Conservation (phyloP, 331 rosid genomes). For the Rosa hybrid region DNA sequence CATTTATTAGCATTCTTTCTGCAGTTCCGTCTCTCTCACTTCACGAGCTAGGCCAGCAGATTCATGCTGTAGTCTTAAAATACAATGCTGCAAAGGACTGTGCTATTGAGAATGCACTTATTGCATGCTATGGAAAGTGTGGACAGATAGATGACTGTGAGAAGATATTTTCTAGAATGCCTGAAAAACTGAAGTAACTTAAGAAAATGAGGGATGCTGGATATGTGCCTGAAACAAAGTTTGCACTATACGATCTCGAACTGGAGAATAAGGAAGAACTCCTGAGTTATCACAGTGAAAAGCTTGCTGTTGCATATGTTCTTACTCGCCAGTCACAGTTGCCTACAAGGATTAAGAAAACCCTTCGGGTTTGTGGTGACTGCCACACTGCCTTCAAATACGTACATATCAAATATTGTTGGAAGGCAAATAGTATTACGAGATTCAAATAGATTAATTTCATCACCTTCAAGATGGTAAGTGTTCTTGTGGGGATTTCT, state of each 20-base stretch:
- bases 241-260: slow-evolving; percentile 80
- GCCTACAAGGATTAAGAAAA: slow-evolving; percentile 92
- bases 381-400: slow-evolving; percentile 88
- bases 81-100: slow-evolving; percentile 48
- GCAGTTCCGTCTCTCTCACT: slow-evolving; percentile 72
- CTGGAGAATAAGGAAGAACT: slow-evolving; percentile 82
- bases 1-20: slow-evolving; percentile 65
- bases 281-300: slow-evolving; percentile 85
- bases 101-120: slow-evolving; percentile 76
- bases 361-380: slow-evolving; percentile 90
- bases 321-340: slow-evolving; percentile 71
- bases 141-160: slow-evolving; percentile 65
- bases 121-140: slow-evolving; percentile 86
- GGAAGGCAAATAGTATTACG: slow-evolving; percentile 67
- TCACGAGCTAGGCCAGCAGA: slow-evolving; percentile 54
- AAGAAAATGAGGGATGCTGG: slow-evolving; percentile 73
- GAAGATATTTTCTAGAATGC: slow-evolving; percentile 70
- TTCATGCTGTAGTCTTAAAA: slow-evolving; percentile 67
- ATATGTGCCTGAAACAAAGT: slow-evolving; percentile 69
- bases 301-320: slow-evolving; percentile 82
- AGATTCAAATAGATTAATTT: slow-evolving; percentile 85
- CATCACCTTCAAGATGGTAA: slow-evolving; percentile 79
- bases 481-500: slow-evolving; percentile 89
- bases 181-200: too few relatives aligned
- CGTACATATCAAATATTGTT: slow-evolving; percentile 71